These are phyloP conservation scores for Waltergamsia citrina DNA, from an alignment of 2,329 filamentous ascomycete species.

Conservation along the genomic window DNA sequence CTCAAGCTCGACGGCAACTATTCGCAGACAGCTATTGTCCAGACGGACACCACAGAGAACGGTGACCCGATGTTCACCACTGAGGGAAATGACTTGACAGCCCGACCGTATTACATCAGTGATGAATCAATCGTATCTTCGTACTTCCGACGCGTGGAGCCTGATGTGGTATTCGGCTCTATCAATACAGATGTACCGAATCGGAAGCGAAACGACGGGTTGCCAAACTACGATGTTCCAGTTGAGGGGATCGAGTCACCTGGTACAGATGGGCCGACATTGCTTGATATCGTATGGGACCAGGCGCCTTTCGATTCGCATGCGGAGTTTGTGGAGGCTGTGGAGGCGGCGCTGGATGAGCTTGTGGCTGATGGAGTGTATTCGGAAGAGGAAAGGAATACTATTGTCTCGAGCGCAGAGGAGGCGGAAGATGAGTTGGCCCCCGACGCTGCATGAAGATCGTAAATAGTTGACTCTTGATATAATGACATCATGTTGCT, in stretches of 20 bases:
- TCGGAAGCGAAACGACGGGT: constrained; percentile 17
- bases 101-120: constrained; percentile 18
- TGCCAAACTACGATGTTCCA: constrained; percentile 18
- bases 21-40: constrained; percentile 11
- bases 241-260: constrained; percentile 16
- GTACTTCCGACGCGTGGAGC: constrained; percentile 19
- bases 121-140: constrained; percentile 17
- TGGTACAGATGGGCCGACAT: constrained; percentile 19
- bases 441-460: no score
- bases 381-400: constrained; percentile 11
- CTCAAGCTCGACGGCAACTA: constrained; percentile 20
- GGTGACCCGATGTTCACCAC: constrained; percentile 16
- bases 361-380: constrained; percentile 16
- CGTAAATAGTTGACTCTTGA: no score
- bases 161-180: constrained; percentile 15
- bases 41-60: constrained; percentile 8
- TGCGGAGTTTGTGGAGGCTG: constrained; percentile 12
- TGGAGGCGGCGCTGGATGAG: constrained; percentile 9
- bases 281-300: constrained; percentile 20
- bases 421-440: constrained; percentile 15
- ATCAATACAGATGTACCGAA: constrained; percentile 16
- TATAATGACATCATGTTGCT: no score
- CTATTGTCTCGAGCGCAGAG: constrained; percentile 12
- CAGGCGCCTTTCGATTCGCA: constrained; percentile 17
- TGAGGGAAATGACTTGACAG: constrained; percentile 6